phyloP scores from a whole-genome alignment of 805 yeast genomes.

The Metschnikowia gelsemii region DNA sequence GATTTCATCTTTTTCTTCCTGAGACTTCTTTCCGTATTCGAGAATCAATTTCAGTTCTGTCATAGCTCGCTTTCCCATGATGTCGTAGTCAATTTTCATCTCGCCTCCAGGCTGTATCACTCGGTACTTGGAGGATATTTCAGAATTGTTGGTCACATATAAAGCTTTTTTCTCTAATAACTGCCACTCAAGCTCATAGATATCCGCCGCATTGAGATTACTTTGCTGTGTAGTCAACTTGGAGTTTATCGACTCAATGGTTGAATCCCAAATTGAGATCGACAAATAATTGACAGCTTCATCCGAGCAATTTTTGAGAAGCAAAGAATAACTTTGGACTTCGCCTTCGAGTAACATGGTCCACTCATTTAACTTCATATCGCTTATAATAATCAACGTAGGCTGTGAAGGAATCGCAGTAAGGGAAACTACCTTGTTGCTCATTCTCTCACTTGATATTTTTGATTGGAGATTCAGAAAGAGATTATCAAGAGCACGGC shows the following conservation, averaged over 20 bases:
- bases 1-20: conserved; percentile 21
- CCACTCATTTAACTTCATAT: conserved; percentile 62
- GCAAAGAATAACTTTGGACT: conserved; percentile 46
- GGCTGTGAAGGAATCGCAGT: conserved; percentile 57
- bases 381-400: conserved; percentile 48
- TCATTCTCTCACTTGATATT: conserved; percentile 20
- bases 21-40: conserved; percentile 52
- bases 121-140: conserved; percentile 35
- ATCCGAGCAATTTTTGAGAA: conserved; percentile 56
- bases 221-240: conserved; percentile 33
- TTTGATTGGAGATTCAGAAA: conserved; percentile 28
- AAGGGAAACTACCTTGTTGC: conserved; percentile 24
- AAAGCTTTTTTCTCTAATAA: conserved; percentile 59
- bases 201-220: conserved; percentile 51
- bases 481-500: conserved; percentile 17
- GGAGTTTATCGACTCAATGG: conserved; percentile 61
- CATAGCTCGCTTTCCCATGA: conserved; percentile 74
- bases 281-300: conserved; percentile 57
- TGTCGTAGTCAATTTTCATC: conserved; percentile 52
- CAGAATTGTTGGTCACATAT: conserved; percentile 48
- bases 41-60: conserved; percentile 60
- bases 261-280: conserved; percentile 70
- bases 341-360: conserved; percentile 82
- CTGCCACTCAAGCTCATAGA: conserved; percentile 73
- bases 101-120: conserved; percentile 41